Evolutionary conservation across 192 early-diverging fungal species (phyloP), one percentile per base, ranked within the genome.

Genomic region (Coemansia sp.): DNA sequence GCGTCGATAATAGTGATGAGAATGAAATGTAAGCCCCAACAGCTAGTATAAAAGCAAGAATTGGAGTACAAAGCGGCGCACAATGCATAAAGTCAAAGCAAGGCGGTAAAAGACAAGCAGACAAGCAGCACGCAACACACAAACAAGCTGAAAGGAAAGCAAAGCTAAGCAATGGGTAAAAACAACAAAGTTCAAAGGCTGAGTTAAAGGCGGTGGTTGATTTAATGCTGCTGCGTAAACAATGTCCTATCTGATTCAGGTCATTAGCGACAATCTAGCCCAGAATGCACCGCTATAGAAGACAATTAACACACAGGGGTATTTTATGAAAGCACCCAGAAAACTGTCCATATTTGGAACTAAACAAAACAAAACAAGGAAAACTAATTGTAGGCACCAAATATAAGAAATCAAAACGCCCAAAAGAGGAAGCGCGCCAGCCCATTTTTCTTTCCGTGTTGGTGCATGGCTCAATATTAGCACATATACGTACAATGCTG

Each of bases 401-500:
- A 26, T 27, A 24, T 13, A n/a, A 20, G 24, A 48, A 48, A 35
- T 23, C 15, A 48, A 5, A 2, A 20, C n/a, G 2, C n/a, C 7
- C 29, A 9, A 36, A 48, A 22, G 24, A 34, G 19, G 18, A 34
- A 19, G 2, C 18, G 9, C 6, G 23, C 17, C 18, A 23, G 10
- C 29, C 8, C 17, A 22, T 34, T 26, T 35, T 42, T 23, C 15
- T 42, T 22, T 15, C 22, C 24, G 20, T 9, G 13, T 42, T 42
- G 18, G 2, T 3, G 18, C 13, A 11, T 24, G 32, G 13, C 19
- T 36, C 46, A 48, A 48, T 48, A 30, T 35, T 48, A 28, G 33
- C 46, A 48, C 46, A 35, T 48, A 24, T 42, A 5, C 33, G 32
- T 10, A 48, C 46, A 48, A 48, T 35, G 5, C 30, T 8, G 11